Conservation (phyloP, 2,329 filamentous ascomycete species). For the Raffaelea deltoideospora region DNA sequence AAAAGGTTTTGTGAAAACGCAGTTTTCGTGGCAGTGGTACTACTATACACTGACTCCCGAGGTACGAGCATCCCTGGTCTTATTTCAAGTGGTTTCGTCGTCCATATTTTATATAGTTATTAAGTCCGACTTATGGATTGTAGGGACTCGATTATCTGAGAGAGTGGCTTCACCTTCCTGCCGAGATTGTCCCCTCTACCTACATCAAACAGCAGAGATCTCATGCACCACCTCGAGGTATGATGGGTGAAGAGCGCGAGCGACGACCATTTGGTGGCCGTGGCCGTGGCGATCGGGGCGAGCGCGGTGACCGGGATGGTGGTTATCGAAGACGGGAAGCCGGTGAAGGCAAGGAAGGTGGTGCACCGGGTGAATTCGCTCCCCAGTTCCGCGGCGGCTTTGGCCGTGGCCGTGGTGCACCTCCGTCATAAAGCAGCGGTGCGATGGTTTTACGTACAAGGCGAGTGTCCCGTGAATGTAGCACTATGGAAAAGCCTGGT, state of each 20-base stretch:
- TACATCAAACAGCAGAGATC: conserved; percentile 99
- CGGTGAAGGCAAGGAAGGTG: conserved; percentile 79
- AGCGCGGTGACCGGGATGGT: conserved; percentile 72
- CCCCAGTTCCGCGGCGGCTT: conserved; percentile 86
- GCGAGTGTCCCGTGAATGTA: no score
- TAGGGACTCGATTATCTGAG: conserved; percentile 99
- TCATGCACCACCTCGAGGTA: conserved; percentile 93
- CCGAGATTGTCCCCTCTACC: conserved; percentile 97
- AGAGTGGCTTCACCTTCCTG: conserved; percentile 98
- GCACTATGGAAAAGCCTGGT: no score
- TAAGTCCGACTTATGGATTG: no score
- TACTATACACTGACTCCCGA: conserved; percentile 79
- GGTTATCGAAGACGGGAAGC: conserved; percentile 85
- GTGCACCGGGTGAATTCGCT: conserved; percentile 81
- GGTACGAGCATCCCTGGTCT: conserved; percentile 7
- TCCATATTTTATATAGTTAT: no score
- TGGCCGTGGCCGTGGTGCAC: conserved; percentile 71
- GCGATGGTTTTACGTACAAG: no score
- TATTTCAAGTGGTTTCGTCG: no score
- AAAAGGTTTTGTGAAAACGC: conserved; percentile 95
- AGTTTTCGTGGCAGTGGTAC: conserved; percentile 99
- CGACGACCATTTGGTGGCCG: conserved; percentile 69
- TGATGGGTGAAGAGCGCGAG: conserved; percentile 79
- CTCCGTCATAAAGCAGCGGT: conserved; percentile 38
- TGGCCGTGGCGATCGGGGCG: conserved; percentile 61